Conservation (phyloP, 139 green algal species). For the Chloropicon primus region DNA sequence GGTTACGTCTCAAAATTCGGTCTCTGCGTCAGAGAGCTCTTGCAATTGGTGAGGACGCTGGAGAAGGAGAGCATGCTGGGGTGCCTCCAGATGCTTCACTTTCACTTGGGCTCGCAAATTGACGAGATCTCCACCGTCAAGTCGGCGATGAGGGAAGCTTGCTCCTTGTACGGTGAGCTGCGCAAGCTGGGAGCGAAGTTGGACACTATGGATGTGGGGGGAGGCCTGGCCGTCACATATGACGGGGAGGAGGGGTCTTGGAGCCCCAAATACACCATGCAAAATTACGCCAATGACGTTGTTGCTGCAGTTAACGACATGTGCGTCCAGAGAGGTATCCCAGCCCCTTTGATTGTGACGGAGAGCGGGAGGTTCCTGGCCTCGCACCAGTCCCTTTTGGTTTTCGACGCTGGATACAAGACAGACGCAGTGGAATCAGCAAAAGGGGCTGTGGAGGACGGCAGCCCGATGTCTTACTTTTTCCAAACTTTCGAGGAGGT, state of each 20-base stretch:
- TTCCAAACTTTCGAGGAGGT: constrained; percentile 33
- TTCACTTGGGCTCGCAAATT: constrained; percentile 50
- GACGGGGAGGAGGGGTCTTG: constrained; percentile 22
- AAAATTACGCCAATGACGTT: constrained; percentile 46
- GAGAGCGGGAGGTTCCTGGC: constrained; percentile 43
- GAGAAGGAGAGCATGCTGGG: constrained; percentile 26
- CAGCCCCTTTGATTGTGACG: constrained; percentile 28
- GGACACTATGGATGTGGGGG: constrained; percentile 39
- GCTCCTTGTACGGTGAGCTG: constrained; percentile 42
- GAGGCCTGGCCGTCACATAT: constrained; percentile 44
- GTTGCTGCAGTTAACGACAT: constrained; percentile 44
- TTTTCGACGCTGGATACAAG: constrained; percentile 33
- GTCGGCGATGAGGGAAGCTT: constrained; percentile 44
- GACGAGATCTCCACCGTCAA: constrained; percentile 45
- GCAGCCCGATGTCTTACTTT: constrained; percentile 20
- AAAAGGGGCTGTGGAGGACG: background rate
- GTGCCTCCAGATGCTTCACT: constrained; percentile 49
- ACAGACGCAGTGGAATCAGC: background rate
- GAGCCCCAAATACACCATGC: constrained; percentile 31
- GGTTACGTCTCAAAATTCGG: constrained; percentile 44
- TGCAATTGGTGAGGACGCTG: constrained; percentile 24
- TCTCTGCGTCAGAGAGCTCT: constrained; percentile 31
- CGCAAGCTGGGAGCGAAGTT: constrained; percentile 32
- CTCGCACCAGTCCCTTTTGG: constrained; percentile 44
- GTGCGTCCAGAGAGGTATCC: constrained; percentile 32